Evolutionary conservation across 495 filamentous ascomycete species (phyloP), one percentile per base, ranked within the genome.

Genomic region (Talaromyces thailandensis): DNA sequence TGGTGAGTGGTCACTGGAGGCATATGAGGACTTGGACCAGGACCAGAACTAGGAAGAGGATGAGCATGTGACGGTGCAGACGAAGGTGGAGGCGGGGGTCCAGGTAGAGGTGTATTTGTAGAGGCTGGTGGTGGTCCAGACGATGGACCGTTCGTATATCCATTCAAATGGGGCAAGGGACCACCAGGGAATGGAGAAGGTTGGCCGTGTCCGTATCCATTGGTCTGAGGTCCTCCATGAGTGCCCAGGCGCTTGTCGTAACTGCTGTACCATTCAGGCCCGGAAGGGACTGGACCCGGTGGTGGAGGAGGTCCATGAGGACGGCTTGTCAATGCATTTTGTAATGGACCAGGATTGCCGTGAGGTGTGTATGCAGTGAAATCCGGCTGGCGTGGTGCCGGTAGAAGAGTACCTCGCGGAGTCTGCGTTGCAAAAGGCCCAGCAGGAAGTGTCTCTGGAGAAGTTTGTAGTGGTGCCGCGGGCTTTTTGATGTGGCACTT

Each of bases 401-500:
- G 69, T 26, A 76, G 57, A 60, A 75, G 68, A 4, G 6, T 55
- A 23, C 26, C 26, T 28, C 24, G 51, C 11, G 51, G 51, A n/a
- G 23, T 28, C 6, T 25, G 51, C 23, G 51, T 26, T n/a, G 51
- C 23, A 3, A 55, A 55, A 16, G 51, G n/a, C 12, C 51, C 51
- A 23, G 51, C 51, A 14, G 51, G 26, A 26, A 28, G 51, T 11
- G 51, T 55, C 9, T 79, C 75, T 2, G 70, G 64, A 45, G 73
- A 70, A 18, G 71, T 67, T 58, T 73, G 72, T 28, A 64, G 28
- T 37, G 56, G 71, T 23, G 67, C 37, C 31, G 50, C 62, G 25
- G 70, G 64, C 55, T 75, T 75, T 66, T 78, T 79, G 53, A 82
- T 63, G 64, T 82, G 76, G 62, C 81, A 83, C 63, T 81, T 82